Evolutionary conservation across 257 asterid species (phyloP), one percentile per base, ranked within the genome.

Genomic region (Solanum verrucosum): DNA sequence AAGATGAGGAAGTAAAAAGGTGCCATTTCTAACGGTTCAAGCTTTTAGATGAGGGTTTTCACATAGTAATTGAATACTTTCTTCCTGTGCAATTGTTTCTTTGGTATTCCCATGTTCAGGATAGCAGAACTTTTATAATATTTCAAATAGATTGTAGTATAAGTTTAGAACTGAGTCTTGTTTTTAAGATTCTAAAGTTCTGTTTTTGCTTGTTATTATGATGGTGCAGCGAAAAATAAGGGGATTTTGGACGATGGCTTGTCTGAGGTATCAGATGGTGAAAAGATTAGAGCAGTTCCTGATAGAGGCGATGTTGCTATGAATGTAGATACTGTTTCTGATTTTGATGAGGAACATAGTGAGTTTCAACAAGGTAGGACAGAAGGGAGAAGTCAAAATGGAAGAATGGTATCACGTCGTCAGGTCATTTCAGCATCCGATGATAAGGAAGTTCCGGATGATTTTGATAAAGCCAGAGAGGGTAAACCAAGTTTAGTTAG

Each of bases 141-240:
- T 49, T 9, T 82, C 0, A 2, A 23, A 18, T 49, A 7, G 18
- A 31, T 49, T 3, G 20, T 49, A 49, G 44, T 38, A 5, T 16
- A 29, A 82, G 44, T 29, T 82, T 82, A 11, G 38, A 78, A 15
- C 4, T 3, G 12, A 9, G 21, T 68, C 87, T 60, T 88, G 46
- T 20, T 79, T 25, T 59, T 71, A 78, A 42, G 67, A 16, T 16
- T 74, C 83, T 87, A 34, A 31, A 59, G 56, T 59, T 56, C 40
- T 13, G 25, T 15, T 35, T 84, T 31, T 81, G 35, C 37, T 87
- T 83, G 73, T 88, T 89, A 34, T 59, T 87, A 89, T 91, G 86
- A 77, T 89, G 89, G 37, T 78, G 52, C 95, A 96, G 99, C 98
- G 0, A 93, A 94, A 68, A 93, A 88, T 87, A 93, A 91, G 88